Conservation (phyloP, 768 basidiomycete genomes). For the Naganishia onofrii region DNA sequence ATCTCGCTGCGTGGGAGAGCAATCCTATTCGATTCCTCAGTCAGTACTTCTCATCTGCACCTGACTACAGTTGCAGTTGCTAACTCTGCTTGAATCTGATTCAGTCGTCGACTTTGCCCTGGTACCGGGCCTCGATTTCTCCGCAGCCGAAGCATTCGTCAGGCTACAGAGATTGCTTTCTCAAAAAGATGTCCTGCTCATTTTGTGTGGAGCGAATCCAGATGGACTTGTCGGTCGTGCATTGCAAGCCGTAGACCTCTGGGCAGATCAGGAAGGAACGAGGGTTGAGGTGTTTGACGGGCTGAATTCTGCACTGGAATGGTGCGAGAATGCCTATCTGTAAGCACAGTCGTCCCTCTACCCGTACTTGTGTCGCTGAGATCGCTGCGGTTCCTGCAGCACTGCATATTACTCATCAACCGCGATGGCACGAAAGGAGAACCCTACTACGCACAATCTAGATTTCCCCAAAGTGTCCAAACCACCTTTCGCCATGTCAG, state of each 20-base stretch:
- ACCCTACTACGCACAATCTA: constrained; percentile 25
- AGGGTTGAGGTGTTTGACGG: constrained; percentile 77
- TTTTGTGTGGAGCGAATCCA: constrained; percentile 71
- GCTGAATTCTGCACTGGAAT: constrained; percentile 89
- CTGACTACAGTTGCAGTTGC: not conserved
- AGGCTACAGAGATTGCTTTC: constrained; percentile 77
- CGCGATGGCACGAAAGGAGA: constrained; percentile 29
- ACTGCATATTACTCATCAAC: constrained; percentile 48
- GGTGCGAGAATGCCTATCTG: constrained; percentile 93
- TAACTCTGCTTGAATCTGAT: not conserved
- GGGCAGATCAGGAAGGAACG: constrained; percentile 61
- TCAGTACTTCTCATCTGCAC: constrained; percentile 1
- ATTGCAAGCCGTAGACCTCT: constrained; percentile 71
- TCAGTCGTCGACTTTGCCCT: constrained; percentile 73
- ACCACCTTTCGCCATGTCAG: constrained; percentile 56
- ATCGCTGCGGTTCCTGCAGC: constrained; percentile 28
- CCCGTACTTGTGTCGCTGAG: constrained; percentile 39
- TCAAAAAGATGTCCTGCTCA: constrained; percentile 73
- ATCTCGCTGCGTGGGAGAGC: constrained; percentile 66
- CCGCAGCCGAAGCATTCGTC: constrained; percentile 90
- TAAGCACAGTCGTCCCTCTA: constrained; percentile 63
- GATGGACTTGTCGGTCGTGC: constrained; percentile 70
- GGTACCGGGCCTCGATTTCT: constrained; percentile 88
- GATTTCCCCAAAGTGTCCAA: constrained; percentile 47
- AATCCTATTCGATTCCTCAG: constrained; percentile 81